These are phyloP conservation scores for Tripidium arundinaceum DNA, from an alignment of 202 grass and related monocot genomes.

Conservation along the genomic window DNA sequence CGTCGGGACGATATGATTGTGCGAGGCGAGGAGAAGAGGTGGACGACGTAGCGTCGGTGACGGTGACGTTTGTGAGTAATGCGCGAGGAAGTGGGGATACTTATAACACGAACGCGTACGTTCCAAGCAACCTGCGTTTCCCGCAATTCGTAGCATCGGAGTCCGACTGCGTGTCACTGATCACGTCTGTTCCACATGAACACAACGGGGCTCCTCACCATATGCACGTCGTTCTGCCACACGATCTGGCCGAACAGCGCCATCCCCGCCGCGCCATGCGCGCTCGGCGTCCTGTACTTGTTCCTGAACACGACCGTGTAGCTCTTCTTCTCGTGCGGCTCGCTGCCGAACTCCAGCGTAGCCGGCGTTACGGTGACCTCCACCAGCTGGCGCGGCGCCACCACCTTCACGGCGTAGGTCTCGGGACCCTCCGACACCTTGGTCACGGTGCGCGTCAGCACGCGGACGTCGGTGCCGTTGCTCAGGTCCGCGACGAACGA, in stretches of 20 bases:
- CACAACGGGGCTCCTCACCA: neutral
- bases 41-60: no score
- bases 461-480: neutral
- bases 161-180: no score
- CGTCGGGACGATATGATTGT: no score
- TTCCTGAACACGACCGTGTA: conserved; percentile 42
- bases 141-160: no score
- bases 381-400: conserved; percentile 15
- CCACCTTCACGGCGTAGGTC: conserved; percentile 22
- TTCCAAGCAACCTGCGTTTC: no score
- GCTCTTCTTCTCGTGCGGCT: conserved; percentile 23
- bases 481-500: conserved; percentile 37
- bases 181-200: neutral
- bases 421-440: conserved; percentile 31
- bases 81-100: no score
- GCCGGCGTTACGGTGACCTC: conserved; percentile 36
- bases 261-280: neutral
- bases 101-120: no score
- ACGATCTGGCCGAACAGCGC: neutral
- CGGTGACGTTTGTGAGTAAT: no score
- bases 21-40: no score
- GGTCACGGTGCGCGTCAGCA: conserved; percentile 18
- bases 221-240: neutral
- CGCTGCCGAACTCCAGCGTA: conserved; percentile 35
- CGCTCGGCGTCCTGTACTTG: neutral